Conservation (phyloP, 2,329 filamentous ascomycete genomes). For the Bipolaris bicolor region DNA sequence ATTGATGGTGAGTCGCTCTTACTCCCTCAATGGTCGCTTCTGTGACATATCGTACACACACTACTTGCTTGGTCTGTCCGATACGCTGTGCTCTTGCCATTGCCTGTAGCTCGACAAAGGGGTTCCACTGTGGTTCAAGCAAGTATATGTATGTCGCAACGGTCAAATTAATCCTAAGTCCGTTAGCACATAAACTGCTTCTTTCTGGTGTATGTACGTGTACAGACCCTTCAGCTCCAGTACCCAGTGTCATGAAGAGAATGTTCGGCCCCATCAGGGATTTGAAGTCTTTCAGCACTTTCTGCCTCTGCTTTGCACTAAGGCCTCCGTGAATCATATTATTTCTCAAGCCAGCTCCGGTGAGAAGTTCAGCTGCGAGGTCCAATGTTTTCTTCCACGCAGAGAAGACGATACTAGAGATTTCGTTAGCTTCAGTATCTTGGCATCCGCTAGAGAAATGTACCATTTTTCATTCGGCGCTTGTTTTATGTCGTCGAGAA, state of each 20-base stretch:
- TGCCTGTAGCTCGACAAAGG: conserved; percentile 37
- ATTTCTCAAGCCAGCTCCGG: conserved; percentile 22
- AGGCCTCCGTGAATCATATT: conserved; percentile 21
- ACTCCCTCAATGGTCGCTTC: conserved; percentile 33
- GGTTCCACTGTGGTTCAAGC: conserved; percentile 42
- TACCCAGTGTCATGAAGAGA: conserved; percentile 32
- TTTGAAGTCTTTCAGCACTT: conserved; percentile 19
- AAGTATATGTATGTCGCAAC: conserved; percentile 28
- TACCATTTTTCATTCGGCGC: conserved; percentile 28
- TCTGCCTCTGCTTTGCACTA: conserved; percentile 16
- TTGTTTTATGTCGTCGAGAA: conserved; percentile 30
- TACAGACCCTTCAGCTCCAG: conserved; percentile 26
- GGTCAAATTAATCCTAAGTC: conserved; percentile 17
- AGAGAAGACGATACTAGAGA: conserved; percentile 44
- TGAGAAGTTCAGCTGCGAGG: conserved; percentile 33
- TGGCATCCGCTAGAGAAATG: not conserved
- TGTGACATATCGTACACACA: conserved; percentile 34
- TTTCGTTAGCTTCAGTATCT: conserved; percentile 1
- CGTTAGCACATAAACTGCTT: not conserved
- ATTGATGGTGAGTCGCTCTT: not conserved
- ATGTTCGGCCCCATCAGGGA: conserved; percentile 1
- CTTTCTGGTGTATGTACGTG: not conserved
- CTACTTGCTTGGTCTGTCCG: conserved; percentile 22
- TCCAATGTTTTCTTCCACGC: conserved; percentile 46
- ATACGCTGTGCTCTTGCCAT: conserved; percentile 30